Evolutionary conservation across 371 early-diverging fungal species (phyloP).

Genomic region (Scutellospora calospora): DNA sequence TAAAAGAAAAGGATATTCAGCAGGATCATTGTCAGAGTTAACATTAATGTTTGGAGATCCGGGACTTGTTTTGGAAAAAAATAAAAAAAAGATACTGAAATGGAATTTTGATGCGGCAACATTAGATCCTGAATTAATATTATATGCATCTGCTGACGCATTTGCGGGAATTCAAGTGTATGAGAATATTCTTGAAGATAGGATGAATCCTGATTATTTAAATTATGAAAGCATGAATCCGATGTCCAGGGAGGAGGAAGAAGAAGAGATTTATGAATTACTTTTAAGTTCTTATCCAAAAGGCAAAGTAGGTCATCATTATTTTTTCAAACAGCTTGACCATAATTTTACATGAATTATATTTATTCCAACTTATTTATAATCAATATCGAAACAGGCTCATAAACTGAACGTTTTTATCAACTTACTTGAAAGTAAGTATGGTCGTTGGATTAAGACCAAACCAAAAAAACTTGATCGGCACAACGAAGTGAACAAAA

Average conservation of each 20-base stretch:
- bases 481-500: not conserved
- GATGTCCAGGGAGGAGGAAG: conserved; percentile 31
- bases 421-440: not conserved
- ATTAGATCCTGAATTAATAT: conserved; percentile 24
- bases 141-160: conserved; percentile 41
- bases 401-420: not conserved
- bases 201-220: conserved; percentile 23
- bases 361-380: not conserved
- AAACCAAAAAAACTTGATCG: conserved; percentile 34
- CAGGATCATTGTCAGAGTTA: conserved; percentile 37
- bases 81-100: conserved; percentile 27
- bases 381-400: not conserved
- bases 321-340: no score
- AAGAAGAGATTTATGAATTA: conserved; percentile 25
- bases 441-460: conserved; percentile 39
- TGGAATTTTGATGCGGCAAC: conserved; percentile 37
- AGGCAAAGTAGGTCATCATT: conserved; percentile 15
- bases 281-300: not conserved
- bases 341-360: no score
- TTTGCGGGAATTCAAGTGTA: conserved; percentile 43
- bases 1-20: conserved; percentile 5
- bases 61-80: conserved; percentile 39
- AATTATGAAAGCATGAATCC: conserved; percentile 19
- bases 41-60: conserved; percentile 43
- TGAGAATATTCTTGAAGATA: conserved; percentile 33